Evolutionary conservation across 2,329 filamentous ascomycete genomes (phyloP).

Genomic region (Hirsutella minnesotensis): DNA sequence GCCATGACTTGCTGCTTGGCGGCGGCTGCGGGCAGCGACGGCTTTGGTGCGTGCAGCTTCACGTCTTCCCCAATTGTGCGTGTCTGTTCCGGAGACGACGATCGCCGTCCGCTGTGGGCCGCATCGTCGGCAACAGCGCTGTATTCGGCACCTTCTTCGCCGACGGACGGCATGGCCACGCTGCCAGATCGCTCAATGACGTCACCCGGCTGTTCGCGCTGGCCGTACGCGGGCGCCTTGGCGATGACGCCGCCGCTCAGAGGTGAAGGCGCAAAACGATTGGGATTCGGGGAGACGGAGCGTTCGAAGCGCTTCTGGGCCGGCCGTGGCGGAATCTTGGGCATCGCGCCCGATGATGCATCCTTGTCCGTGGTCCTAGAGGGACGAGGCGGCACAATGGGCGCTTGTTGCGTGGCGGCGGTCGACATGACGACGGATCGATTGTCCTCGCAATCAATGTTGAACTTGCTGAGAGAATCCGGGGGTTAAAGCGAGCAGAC

Average conservation of each 20-base stretch:
- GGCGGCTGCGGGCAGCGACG: slow-evolving; percentile 68
- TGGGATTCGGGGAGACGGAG: slow-evolving; percentile 64
- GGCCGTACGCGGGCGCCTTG: slow-evolving; percentile 26
- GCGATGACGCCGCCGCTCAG: slow-evolving; percentile 58
- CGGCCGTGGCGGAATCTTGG: slow-evolving; percentile 72
- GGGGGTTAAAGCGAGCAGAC: too few relatives aligned
- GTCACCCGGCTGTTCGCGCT: slow-evolving; percentile 25
- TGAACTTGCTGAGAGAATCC: too few relatives aligned
- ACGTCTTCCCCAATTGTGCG: slow-evolving; percentile 69
- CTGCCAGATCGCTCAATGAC: slow-evolving; percentile 55
- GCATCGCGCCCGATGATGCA: slow-evolving; percentile 29
- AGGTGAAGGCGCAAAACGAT: slow-evolving; percentile 75
- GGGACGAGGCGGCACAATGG: slow-evolving; percentile 46
- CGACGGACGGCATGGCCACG: slow-evolving; percentile 72
- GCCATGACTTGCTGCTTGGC: slow-evolving; percentile 73
- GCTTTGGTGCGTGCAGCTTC: slow-evolving; percentile 79
- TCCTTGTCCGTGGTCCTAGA: slow-evolving; percentile 36
- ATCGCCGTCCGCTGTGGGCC: slow-evolving; percentile 17
- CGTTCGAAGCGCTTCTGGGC: slow-evolving; percentile 57
- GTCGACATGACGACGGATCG: slow-evolving; percentile 30
- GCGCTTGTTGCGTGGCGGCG: slow-evolving; percentile 35
- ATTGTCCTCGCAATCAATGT: not conserved
- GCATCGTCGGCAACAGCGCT: slow-evolving; percentile 42
- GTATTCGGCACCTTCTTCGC: slow-evolving; percentile 86
- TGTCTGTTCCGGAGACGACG: slow-evolving; percentile 54